Conservation (phyloP, 208 protist genomes). For the Leishmania arabica region DNA sequence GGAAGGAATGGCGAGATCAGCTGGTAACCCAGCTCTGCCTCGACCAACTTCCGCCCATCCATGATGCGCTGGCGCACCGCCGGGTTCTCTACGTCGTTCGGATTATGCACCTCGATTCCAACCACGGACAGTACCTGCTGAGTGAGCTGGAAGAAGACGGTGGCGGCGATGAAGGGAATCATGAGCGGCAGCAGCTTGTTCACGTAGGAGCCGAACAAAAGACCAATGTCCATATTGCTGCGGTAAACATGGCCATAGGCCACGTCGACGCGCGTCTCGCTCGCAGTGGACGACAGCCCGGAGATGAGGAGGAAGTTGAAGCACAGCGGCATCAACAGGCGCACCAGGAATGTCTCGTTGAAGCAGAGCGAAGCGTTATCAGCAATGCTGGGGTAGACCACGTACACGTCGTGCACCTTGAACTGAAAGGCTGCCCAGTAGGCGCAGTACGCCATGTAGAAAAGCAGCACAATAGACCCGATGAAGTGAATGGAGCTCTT, state of each 20-base stretch:
- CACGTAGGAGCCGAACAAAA: constrained; percentile 73
- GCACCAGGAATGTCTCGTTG: constrained; percentile 85
- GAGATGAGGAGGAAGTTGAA: constrained; percentile 91
- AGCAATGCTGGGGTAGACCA: constrained; percentile 86
- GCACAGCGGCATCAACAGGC: constrained; percentile 92
- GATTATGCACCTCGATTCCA: constrained; percentile 82
- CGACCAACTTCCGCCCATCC: constrained; percentile 75
- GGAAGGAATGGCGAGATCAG: constrained; percentile 55
- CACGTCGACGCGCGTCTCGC: constrained; percentile 59
- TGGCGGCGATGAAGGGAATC: constrained; percentile 80
- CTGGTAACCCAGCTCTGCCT: constrained; percentile 65
- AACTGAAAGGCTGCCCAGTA: constrained; percentile 93
- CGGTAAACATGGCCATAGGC: constrained; percentile 89
- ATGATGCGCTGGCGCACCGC: constrained; percentile 82
- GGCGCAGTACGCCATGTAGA: constrained; percentile 91
- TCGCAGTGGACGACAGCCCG: constrained; percentile 43
- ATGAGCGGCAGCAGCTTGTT: constrained; percentile 89
- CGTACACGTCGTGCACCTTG: constrained; percentile 90
- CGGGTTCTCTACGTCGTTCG: constrained; percentile 66
- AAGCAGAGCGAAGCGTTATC: constrained; percentile 92
- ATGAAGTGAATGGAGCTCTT: constrained; percentile 71
- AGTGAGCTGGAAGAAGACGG: constrained; percentile 75
- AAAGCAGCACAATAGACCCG: constrained; percentile 84
- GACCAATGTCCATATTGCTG: constrained; percentile 86
- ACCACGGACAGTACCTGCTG: constrained; percentile 62